Base-by-base conservation (phyloP, 805 yeast species). In the Candida parachauliodes region DNA sequence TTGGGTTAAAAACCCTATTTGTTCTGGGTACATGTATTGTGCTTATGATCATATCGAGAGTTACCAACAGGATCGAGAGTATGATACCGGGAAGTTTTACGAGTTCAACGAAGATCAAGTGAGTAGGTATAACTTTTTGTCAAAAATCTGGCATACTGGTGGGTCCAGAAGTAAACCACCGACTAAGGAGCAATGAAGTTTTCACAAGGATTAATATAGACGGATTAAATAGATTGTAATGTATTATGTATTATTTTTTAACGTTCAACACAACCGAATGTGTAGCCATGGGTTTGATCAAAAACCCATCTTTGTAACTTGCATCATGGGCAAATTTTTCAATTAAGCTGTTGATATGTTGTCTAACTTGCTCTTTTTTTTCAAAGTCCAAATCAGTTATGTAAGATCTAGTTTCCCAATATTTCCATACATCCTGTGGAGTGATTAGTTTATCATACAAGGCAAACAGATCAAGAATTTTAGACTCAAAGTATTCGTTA, bases 321-420 rank as follows among this genome's bases (percentile, higher is more conserved):
- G 40, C 27, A 2, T 43, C 47, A 4, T 27, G 39, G 18, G 51
- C 56, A 26, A 39, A 36, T 4, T 52, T 40, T 1, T 47, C 52
- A 8, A 68, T 33, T 9, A 65, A 39, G 3, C 44, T 44, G 2
- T 69, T 59, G 6, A 74, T 48, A 11, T 58, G 41, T 2, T 45
- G 25, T 38, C 62, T 56, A 26, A 73, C 41, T 14, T 47, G 44
- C 2, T 34, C 33, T 49, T 64, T 62, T 47, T 74, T 67, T 1
- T 44, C 57, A 0, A 60, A 68, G 3, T 61, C 42, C 32, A 74
- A 48, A 3, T 60, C 59, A 1, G 82, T 76, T 35, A 79, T 70
- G 47, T 72, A 79, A 34, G 79, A 70, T 44, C 81, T 60, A 0
- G 80, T 69, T 40, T 62, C 59, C 82, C 82, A 77, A 46, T 72